Percentiles rank a stretch among this genome's conserved stretches.
phyloP scores from a whole-genome alignment of 768 basidiomycete genomes.

The Tricholoma terreum region DNA sequence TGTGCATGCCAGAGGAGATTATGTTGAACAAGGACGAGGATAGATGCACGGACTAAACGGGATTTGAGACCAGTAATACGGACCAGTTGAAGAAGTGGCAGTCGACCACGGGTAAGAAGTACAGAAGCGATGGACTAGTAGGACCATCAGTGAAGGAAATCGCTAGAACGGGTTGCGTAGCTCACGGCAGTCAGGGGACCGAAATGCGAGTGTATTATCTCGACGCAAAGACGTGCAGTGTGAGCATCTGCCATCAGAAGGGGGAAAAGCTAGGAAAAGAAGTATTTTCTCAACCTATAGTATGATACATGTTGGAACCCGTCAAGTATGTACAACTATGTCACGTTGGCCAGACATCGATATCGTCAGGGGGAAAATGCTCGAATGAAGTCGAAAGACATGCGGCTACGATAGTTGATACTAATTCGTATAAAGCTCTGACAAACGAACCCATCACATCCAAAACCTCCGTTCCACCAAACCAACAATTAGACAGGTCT shows the following conservation, averaged over 20 bases:
- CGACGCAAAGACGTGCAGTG: constrained; percentile 51
- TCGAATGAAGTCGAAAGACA: background rate
- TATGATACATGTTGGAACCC: too few species aligned
- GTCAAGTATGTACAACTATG: too few species aligned
- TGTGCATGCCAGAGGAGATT: constrained; percentile 86
- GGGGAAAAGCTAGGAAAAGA: too few species aligned
- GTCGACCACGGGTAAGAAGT: constrained; percentile 78
- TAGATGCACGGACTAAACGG: constrained; percentile 62
- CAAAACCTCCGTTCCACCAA: background rate
- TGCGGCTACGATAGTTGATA: background rate
- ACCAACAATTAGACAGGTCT: background rate
- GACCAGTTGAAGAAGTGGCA: constrained; percentile 66
- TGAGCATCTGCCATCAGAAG: constrained; percentile 53
- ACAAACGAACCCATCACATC: background rate
- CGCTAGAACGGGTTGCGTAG: background rate
- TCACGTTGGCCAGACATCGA: background rate
- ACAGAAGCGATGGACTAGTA: constrained; percentile 52
- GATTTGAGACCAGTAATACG: constrained; percentile 68
- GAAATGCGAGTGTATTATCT: constrained; percentile 58
- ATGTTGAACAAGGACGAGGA: constrained; percentile 85
- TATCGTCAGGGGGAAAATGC: background rate
- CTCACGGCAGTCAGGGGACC: constrained; percentile 62
- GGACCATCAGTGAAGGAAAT: background rate
- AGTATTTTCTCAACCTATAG: too few species aligned
- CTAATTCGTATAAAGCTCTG: background rate